A percentile compares a stretch with the other conserved stretches of the same genome.
phyloP scores from a whole-genome alignment of 2,329 filamentous ascomycete species.

The Colletotrichum cuscutae region DNA sequence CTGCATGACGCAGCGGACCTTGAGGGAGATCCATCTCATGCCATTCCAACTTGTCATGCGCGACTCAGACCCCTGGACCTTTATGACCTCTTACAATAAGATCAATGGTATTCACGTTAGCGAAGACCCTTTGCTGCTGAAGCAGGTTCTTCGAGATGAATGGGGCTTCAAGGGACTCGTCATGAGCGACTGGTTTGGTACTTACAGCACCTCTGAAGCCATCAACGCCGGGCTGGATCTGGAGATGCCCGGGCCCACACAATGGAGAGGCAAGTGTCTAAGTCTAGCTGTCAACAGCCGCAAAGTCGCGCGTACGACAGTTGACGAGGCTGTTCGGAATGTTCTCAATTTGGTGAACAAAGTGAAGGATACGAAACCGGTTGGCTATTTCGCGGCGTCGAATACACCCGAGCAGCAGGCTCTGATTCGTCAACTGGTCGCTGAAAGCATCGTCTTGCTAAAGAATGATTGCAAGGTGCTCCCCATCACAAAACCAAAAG shows the following conservation, averaged over 20 bases:
- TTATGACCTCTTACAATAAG: constrained; percentile 71
- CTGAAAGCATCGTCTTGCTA: constrained; percentile 77
- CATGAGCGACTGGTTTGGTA: constrained; percentile 70
- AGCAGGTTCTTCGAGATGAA: constrained; percentile 62
- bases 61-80: constrained; percentile 60
- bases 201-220: constrained; percentile 63
- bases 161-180: constrained; percentile 68
- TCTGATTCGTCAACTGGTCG: constrained; percentile 72
- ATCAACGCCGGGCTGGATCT: constrained; percentile 64
- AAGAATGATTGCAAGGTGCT: constrained; percentile 76
- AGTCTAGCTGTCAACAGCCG: constrained; percentile 24
- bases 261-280: constrained; percentile 41
- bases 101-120: constrained; percentile 67
- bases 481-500: constrained; percentile 67
- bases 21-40: constrained; percentile 63
- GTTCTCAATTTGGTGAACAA: constrained; percentile 68
- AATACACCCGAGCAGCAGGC: constrained; percentile 65
- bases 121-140: constrained; percentile 61
- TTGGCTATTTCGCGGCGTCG: constrained; percentile 58
- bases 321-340: constrained; percentile 66
- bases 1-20: constrained; percentile 42
- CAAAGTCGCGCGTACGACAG: constrained; percentile 29
- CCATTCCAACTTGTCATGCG: constrained; percentile 67
- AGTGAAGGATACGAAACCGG: constrained; percentile 34
- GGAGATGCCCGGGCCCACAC: constrained; percentile 68